Evolutionary conservation across 768 basidiomycete species (phyloP).

Genomic region (Scleroderma citrinum): DNA sequence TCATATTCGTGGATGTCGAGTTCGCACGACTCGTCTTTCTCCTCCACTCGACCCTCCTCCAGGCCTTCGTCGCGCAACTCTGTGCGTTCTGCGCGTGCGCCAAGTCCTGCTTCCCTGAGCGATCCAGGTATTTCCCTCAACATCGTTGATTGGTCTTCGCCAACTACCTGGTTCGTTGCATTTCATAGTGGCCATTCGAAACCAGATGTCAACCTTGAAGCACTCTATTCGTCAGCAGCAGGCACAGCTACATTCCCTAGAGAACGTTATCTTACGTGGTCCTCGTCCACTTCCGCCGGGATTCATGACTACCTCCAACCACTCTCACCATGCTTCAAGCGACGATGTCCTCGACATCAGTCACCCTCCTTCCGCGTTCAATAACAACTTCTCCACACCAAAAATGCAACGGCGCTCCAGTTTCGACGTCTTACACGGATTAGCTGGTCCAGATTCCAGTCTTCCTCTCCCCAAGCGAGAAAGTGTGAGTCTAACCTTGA

Average conservation of each 20-base stretch:
- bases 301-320: conserved; percentile 36
- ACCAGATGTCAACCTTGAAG: conserved; percentile 75
- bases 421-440: conserved; percentile 61
- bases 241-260: conserved; percentile 67
- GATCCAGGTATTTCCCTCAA: conserved; percentile 52
- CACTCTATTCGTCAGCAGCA: conserved; percentile 82
- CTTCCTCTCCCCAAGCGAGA: conserved; percentile 65
- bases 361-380: conserved; percentile 28
- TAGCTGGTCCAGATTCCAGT: conserved; percentile 73
- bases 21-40: conserved; percentile 27
- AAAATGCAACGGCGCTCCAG: conserved; percentile 61
- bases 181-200: conserved; percentile 61
- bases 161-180: conserved; percentile 20
- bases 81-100: conserved; percentile 41
- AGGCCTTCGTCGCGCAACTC: conserved; percentile 48
- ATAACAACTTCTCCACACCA: conserved; percentile 30
- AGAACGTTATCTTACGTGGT: conserved; percentile 60
- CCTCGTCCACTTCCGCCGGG: conserved; percentile 52
- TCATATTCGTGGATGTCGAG: conserved; percentile 25
- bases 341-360: conserved; percentile 30
- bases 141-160: conserved; percentile 13
- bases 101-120: conserved; percentile 54
- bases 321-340: conserved; percentile 27
- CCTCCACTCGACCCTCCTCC: conserved; percentile 33
- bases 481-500: conserved; percentile 28